Evolutionary conservation across 352 stramenopile species (phyloP).

Genomic region (Globisporangium nunn): DNA sequence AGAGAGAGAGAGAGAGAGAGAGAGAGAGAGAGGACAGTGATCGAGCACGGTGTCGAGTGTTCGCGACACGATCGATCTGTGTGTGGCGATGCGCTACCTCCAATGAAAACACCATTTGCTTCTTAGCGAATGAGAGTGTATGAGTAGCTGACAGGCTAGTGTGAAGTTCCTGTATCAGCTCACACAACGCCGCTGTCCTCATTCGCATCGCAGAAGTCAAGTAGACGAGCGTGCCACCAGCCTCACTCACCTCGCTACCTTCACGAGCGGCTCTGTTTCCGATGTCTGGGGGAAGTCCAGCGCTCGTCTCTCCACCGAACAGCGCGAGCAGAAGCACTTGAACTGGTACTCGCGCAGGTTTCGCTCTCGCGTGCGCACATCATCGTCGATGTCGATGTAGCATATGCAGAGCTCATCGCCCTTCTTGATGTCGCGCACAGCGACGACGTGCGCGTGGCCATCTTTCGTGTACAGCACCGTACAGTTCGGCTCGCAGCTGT

Average conservation of each 20-base stretch:
- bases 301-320: constrained; percentile 33
- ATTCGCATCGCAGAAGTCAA: too few relatives aligned
- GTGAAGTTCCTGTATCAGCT: background rate
- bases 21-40: background rate
- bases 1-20: too few relatives aligned
- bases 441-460: constrained; percentile 63
- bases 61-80: too few relatives aligned
- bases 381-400: constrained; percentile 89
- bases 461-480: constrained; percentile 87
- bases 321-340: constrained; percentile 63
- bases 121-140: too few relatives aligned
- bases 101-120: too few relatives aligned
- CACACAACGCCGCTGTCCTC: background rate
- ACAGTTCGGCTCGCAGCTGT: constrained; percentile 93
- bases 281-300: background rate
- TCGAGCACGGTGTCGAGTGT: too few relatives aligned
- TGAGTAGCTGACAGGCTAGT: background rate
- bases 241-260: too few relatives aligned
- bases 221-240: too few relatives aligned
- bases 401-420: constrained; percentile 94
- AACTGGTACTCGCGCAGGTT: constrained; percentile 79
- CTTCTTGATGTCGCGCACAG: constrained; percentile 56
- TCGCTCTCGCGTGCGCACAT: constrained; percentile 56
- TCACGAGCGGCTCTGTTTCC: background rate
- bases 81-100: too few relatives aligned